phyloP scores from a whole-genome alignment of 345 rosid genomes.

The Murraya koenigii region DNA sequence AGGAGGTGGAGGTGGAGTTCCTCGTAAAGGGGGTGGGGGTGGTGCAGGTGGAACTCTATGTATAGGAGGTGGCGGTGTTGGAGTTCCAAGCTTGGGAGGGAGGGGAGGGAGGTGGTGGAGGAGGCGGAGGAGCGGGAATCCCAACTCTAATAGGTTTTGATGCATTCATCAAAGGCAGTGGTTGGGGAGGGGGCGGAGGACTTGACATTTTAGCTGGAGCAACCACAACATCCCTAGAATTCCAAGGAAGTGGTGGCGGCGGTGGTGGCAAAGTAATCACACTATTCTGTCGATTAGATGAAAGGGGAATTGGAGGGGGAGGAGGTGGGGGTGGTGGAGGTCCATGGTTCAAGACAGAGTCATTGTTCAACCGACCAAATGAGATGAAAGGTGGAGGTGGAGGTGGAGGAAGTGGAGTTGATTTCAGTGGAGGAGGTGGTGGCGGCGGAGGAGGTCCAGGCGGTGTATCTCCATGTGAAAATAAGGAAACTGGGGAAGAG shows the following conservation, averaged over 20 bases:
- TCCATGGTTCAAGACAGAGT: conserved; percentile 25
- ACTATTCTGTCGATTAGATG: conserved; percentile 29
- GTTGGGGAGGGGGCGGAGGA: conserved; percentile 28
- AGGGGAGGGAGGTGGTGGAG: conserved; percentile 23
- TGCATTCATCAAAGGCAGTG: conserved; percentile 21
- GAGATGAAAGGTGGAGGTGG: conserved; percentile 27
- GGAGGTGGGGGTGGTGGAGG: conserved; percentile 41
- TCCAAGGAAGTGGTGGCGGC: conserved; percentile 67
- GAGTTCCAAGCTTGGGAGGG: background rate
- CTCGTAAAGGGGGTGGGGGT: conserved; percentile 11
- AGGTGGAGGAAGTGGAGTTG: background rate
- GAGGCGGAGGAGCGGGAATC: conserved; percentile 21
- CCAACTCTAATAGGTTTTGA: conserved; percentile 21
- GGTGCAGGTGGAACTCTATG: conserved; percentile 20
- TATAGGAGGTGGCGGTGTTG: conserved; percentile 14
- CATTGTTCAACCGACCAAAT: conserved; percentile 21
- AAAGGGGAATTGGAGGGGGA: conserved; percentile 25
- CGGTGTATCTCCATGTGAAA: background rate
- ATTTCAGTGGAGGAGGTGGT: background rate
- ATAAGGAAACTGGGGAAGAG: background rate
- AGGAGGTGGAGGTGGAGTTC: conserved; percentile 36
- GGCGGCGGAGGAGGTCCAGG: conserved; percentile 22
- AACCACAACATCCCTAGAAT: conserved; percentile 29
- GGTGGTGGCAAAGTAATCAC: conserved; percentile 42
- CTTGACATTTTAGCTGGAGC: conserved; percentile 9